Evolutionary conservation across 2,329 filamentous ascomycete genomes (phyloP), one percentile per base, ranked within the genome.

Genomic region (Calonectria pteridis): DNA sequence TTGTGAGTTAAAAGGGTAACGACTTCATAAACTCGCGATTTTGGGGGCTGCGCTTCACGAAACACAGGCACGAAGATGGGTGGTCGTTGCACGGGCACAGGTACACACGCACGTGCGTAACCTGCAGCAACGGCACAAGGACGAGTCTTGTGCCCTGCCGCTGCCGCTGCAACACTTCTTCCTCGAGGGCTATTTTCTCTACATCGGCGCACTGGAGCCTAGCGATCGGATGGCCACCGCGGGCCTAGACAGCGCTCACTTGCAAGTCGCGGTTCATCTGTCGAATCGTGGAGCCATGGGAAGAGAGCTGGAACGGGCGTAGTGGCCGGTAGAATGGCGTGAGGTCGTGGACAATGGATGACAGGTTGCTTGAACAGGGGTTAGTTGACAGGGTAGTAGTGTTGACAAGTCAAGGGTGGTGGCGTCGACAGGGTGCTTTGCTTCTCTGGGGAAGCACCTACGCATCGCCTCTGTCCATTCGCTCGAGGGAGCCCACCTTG

Each of bases 311-410:
- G 68, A 79, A 80, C 73, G 73, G 79, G 79, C 75, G 78, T 80
- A 79, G 79, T 69, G 77, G 73, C 77, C 75, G 77, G 77, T 73
- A 77, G 77, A 79, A 80, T 80, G 79, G 79, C 79, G 78, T 80
- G 79, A 80, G 78, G 77, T 76, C 72, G 63, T 73, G 72, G 59
- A 58, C 51, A 58, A 70, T 71, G 74, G 50, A 71, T 70, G 65
- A 59, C 67, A 69, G 55, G 67, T 59, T 62, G 53, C 23, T 43
- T 37, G 67, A 63, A 31, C 58, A 62, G 55, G 67, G 31, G 29
- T 63, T 26, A 23, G 50, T 53, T 49, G 59, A 49, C 59, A 64
- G 59, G 59, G 59, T 64, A 40, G 40, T 49, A 49, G 37, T 64
- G 59, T 64, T 64, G 59, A 62, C 55, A 62, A 40, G 55, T 62